These are phyloP conservation scores for Pseudogymnoascus sp. DNA, from an alignment of 2,329 filamentous ascomycete genomes.

Conservation along the genomic window DNA sequence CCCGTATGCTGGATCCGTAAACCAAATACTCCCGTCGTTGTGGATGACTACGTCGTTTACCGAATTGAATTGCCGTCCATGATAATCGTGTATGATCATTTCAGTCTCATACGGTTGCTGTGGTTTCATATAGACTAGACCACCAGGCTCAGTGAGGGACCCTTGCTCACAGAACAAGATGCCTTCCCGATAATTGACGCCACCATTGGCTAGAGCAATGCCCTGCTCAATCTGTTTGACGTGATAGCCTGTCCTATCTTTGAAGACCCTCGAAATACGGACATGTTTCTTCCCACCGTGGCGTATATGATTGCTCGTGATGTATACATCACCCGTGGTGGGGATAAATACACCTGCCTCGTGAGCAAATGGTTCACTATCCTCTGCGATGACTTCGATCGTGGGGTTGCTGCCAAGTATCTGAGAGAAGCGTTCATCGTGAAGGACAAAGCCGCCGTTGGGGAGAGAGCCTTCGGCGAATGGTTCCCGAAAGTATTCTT, in stretches of 20 bases:
- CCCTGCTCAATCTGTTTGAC: conserved; percentile 18
- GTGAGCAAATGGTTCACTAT: conserved; percentile 34
- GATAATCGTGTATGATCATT: conserved; percentile 50
- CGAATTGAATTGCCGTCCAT: conserved; percentile 49
- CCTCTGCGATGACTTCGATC: conserved; percentile 34
- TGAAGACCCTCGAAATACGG: conserved; percentile 16
- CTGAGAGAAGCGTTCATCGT: conserved; percentile 41
- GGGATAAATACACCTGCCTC: conserved; percentile 43
- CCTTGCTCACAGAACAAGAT: conserved; percentile 23
- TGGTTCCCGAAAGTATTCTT: neutral
- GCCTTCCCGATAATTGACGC: conserved; percentile 18
- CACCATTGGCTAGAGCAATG: conserved; percentile 17
- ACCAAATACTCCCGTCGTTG: conserved; percentile 50
- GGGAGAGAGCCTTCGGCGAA: neutral
- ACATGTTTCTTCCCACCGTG: conserved; percentile 10
- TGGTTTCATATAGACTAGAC: conserved; percentile 18
- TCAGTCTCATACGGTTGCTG: conserved; percentile 13
- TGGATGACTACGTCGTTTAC: conserved; percentile 50
- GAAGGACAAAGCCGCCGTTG: conserved; percentile 26
- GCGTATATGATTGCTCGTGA: conserved; percentile 15
- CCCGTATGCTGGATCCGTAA: conserved; percentile 54
- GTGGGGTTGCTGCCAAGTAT: conserved; percentile 41
- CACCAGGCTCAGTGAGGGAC: conserved; percentile 9
- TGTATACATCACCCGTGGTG: conserved; percentile 13
- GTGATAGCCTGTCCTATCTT: conserved; percentile 36